Evolutionary conservation across 2,329 filamentous ascomycete genomes (phyloP).

Genomic region (Myriosclerotinia curreyana): DNA sequence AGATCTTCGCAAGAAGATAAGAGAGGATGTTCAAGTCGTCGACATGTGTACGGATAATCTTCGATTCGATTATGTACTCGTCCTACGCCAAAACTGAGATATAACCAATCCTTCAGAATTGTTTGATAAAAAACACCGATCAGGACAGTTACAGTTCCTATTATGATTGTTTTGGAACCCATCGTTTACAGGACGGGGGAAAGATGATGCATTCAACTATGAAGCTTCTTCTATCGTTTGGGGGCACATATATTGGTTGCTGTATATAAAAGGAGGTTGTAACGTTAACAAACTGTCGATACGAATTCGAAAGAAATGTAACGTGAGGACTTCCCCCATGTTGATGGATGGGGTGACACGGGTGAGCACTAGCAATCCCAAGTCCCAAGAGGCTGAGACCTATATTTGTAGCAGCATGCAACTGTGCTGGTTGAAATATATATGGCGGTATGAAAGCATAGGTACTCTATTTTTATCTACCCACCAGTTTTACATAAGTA

Average conservation of each 20-base stretch:
- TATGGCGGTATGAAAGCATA: no score
- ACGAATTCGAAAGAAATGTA: neutral
- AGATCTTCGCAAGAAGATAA: conserved; percentile 37
- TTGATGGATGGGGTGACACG: neutral
- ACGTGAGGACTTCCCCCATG: neutral
- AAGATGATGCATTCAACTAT: neutral
- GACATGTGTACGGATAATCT: conserved; percentile 37
- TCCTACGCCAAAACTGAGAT: conserved; percentile 37
- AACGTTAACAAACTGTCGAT: neutral
- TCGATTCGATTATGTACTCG: conserved; percentile 38
- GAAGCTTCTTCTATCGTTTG: neutral
- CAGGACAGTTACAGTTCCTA: neutral
- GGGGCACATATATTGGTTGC: neutral
- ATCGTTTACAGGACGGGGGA: neutral
- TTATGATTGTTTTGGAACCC: neutral
- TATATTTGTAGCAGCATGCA: no score
- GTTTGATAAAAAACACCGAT: conserved; percentile 36
- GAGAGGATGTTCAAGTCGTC: conserved; percentile 30
- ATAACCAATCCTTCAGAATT: conserved; percentile 35
- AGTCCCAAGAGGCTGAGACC: neutral
- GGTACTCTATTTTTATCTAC: no score
- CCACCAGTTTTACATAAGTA: no score
- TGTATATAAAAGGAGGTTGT: neutral
- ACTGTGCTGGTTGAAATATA: no score
- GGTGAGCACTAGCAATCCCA: neutral